Conservation (phyloP, 2,329 filamentous ascomycete species). For the Myriangium duriaei region DNA sequence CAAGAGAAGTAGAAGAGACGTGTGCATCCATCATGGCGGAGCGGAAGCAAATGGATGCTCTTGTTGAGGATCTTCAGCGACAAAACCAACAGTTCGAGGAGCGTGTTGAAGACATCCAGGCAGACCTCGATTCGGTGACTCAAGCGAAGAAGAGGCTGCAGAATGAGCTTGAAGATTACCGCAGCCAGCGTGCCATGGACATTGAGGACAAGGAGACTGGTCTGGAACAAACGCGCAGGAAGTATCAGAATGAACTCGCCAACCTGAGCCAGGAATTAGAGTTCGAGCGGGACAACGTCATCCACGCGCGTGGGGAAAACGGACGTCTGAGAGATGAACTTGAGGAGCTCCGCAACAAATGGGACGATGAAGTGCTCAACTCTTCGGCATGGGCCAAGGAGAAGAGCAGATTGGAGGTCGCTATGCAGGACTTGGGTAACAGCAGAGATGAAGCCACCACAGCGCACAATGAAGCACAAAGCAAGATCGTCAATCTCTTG, state of each 20-base stretch:
- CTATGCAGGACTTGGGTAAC: conserved; percentile 72
- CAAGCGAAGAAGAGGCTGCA: conserved; percentile 91
- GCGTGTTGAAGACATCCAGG: conserved; percentile 78
- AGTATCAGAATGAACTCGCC: conserved; percentile 89
- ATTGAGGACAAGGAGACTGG: conserved; percentile 93
- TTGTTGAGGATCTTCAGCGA: conserved; percentile 79
- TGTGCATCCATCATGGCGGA: conserved; percentile 85
- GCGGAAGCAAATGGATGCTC: conserved; percentile 75
- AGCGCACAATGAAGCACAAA: conserved; percentile 88
- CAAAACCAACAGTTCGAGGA: conserved; percentile 85
- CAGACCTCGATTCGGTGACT: conserved; percentile 71
- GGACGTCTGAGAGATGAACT: conserved; percentile 85
- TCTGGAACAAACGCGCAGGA: conserved; percentile 93
- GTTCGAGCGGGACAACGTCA: conserved; percentile 77
- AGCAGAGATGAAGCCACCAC: conserved; percentile 89
- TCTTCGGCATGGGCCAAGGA: conserved; percentile 98
- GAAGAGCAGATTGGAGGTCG: conserved; percentile 81
- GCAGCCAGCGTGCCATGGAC: conserved; percentile 86
- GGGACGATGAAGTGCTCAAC: conserved; percentile 96
- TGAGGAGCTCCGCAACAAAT: conserved; percentile 87
- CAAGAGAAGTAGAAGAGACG: conserved; percentile 80
- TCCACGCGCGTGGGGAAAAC: conserved; percentile 75
- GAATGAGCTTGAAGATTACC: conserved; percentile 94
- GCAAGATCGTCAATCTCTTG: conserved; percentile 79
- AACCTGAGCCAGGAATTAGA: conserved; percentile 85